Base-by-base conservation (phyloP, 352 stramenopile species). In the Halophytophthora batemanensis region DNA sequence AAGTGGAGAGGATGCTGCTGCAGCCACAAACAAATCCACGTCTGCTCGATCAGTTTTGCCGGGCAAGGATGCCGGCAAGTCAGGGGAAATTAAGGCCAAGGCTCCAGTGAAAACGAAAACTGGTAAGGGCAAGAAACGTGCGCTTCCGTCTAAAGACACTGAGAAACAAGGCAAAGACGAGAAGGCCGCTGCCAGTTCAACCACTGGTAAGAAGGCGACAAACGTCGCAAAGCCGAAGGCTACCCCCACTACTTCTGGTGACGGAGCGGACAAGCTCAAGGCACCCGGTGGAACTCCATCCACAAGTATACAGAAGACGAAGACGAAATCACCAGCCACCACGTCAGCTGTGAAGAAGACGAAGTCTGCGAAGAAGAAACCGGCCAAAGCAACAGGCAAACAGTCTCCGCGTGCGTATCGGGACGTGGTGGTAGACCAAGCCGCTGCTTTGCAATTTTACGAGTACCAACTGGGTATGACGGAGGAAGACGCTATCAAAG, bases 381-480 rank as follows among this genome's bases (percentile, higher is more conserved):
- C 59, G 47, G 21, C 28, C 41, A 17, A 63, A 53, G 19, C 39
- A 22, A 7, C 18, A 51, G 18, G 54, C 21, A 38, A 17, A 13
- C 33, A 17, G n/a, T 38, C 33, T 38, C 33, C 33, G 18, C 39
- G 53, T 14, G 45, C 50, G 23, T 37, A 50, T 15, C 18, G 39
- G 8, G 37, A 54, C 21, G 35, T 28, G n/a, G 38, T 61, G 13
- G 42, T 69, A n/a, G 51, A 57, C 5, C 60, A 73, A 29, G 45
- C 64, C 13, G 69, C 56, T 19, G 60, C 51, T 6, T 35, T 69
- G 8, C 61, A 74, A 21, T 47, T 56, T 17, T 65, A 63, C 31
- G 45, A 66, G 28, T 71, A 63, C 19, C 65, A 74, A 38, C 45
- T 61, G 37, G 65, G 65, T 3, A 42, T 74, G 50, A 71, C 50